These are phyloP conservation scores for Metschnikowia peoriensis DNA, from an alignment of 805 yeast species.

Conservation along the genomic window DNA sequence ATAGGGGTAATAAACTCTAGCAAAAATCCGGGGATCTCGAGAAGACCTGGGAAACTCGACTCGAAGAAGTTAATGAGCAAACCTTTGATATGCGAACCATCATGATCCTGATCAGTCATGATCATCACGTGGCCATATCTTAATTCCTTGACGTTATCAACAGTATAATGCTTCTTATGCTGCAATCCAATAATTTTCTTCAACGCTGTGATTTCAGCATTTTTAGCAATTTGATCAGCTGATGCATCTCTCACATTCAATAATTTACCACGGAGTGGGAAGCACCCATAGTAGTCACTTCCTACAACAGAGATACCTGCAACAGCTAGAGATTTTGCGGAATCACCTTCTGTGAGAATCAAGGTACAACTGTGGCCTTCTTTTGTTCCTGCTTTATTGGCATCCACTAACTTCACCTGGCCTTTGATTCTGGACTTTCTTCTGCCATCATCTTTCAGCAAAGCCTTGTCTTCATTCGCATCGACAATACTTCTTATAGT, in stretches of 20 bases:
- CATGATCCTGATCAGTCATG: constrained; percentile 99
- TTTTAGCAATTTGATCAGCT: constrained; percentile 90
- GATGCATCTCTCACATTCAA: constrained; percentile 95
- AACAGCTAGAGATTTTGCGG: constrained; percentile 89
- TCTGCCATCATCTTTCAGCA: constrained; percentile 86
- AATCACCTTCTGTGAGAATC: constrained; percentile 95
- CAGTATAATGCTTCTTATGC: constrained; percentile 75
- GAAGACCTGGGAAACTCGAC: constrained; percentile 88
- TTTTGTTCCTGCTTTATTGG: constrained; percentile 91
- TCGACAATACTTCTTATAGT: constrained; percentile 81
- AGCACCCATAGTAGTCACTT: constrained; percentile 91
- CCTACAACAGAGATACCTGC: constrained; percentile 95
- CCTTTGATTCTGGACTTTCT: constrained; percentile 84
- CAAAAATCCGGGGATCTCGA: constrained; percentile 87
- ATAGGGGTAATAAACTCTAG: constrained; percentile 96
- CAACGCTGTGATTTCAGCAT: constrained; percentile 91
- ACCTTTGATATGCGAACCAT: constrained; percentile 97
- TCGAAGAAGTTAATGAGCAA: constrained; percentile 90
- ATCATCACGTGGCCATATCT: constrained; percentile 97
- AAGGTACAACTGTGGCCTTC: constrained; percentile 92
- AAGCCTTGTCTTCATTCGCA: constrained; percentile 81
- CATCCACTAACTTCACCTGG: constrained; percentile 88
- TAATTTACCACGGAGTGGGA: constrained; percentile 92
- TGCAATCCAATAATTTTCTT: constrained; percentile 95
- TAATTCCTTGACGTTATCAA: constrained; percentile 62